A percentile compares a stretch with the other conserved stretches of the same genome.
Conservation (phyloP, 345 rosid genomes). For the Eucalyptus erythrocorys region DNA sequence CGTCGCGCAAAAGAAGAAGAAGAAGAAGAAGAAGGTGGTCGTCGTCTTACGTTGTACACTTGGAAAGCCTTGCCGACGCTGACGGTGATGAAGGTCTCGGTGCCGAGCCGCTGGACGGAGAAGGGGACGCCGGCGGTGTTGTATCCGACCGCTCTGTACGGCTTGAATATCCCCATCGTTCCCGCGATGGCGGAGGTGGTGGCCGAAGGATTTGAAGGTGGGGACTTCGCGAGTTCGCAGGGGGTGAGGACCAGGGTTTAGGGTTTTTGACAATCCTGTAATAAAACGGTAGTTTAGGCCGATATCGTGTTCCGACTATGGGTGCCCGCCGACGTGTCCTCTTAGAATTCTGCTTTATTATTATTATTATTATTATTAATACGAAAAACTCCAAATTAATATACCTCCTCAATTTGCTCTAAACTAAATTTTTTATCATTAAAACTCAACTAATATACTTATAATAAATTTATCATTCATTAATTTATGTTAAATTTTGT, state of each 20-base stretch:
- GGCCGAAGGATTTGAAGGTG: not conserved
- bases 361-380: too few relatives aligned
- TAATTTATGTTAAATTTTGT: rapidly evolving
- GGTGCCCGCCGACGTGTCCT: too few relatives aligned
- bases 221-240: not conserved
- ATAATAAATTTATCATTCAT: too few relatives aligned
- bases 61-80: conserved; percentile 93
- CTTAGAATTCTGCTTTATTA: too few relatives aligned
- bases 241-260: not conserved
- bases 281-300: not conserved
- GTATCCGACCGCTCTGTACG: conserved; percentile 86
- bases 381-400: rapidly evolving
- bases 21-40: not conserved
- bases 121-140: conserved; percentile 73
- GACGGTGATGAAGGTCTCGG: conserved; percentile 87
- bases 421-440: too few relatives aligned
- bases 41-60: conserved; percentile 42
- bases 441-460: too few relatives aligned
- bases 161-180: conserved; percentile 87
- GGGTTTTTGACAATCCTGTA: not conserved
- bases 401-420: rapidly evolving
- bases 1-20: not conserved
- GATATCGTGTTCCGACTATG: too few relatives aligned
- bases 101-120: conserved; percentile 81
- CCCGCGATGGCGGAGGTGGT: not conserved